Conservation (phyloP, 2,329 filamentous ascomycete genomes). For the Xenoacremonium recifei region DNA sequence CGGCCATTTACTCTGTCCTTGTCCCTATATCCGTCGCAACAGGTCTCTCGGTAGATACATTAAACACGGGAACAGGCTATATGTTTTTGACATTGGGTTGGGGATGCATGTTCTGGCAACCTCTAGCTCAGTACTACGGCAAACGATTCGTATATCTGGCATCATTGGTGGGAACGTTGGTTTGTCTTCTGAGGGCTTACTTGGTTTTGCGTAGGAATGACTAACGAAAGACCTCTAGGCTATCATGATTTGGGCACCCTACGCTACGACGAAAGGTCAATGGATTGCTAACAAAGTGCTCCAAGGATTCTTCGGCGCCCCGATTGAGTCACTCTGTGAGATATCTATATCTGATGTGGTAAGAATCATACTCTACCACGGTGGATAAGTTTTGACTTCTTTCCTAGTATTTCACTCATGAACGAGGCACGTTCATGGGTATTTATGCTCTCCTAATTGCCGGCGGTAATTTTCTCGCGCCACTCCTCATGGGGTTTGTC, state of each 20-base stretch:
- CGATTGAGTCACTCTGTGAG: constrained; percentile 43
- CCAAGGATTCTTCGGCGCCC: constrained; percentile 38
- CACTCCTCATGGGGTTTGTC: constrained; percentile 30
- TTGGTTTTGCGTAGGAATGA: background rate
- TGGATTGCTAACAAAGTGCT: constrained; percentile 42
- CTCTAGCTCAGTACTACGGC: constrained; percentile 41
- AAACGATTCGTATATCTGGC: constrained; percentile 36
- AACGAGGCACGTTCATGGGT: constrained; percentile 8
- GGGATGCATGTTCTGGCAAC: constrained; percentile 44
- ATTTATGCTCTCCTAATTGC: constrained; percentile 7
- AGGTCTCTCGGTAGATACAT: constrained; percentile 30
- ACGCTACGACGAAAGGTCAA: constrained; percentile 11
- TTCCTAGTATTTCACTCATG: constrained; percentile 12
- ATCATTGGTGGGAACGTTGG: constrained; percentile 28
- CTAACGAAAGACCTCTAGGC: background rate
- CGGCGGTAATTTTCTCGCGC: constrained; percentile 8
- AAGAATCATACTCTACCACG: background rate
- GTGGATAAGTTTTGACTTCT: background rate
- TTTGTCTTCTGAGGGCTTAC: constrained; percentile 8
- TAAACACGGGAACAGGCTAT: constrained; percentile 40
- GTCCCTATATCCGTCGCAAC: constrained; percentile 34
- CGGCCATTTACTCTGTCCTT: constrained; percentile 38
- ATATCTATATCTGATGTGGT: constrained; percentile 38
- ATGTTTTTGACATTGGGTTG: constrained; percentile 44
- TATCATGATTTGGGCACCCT: background rate